A percentile compares a stretch with the other conserved stretches of the same genome.
Conservation (phyloP, 192 early-diverging fungal genomes). For the Podila clonocystis region DNA sequence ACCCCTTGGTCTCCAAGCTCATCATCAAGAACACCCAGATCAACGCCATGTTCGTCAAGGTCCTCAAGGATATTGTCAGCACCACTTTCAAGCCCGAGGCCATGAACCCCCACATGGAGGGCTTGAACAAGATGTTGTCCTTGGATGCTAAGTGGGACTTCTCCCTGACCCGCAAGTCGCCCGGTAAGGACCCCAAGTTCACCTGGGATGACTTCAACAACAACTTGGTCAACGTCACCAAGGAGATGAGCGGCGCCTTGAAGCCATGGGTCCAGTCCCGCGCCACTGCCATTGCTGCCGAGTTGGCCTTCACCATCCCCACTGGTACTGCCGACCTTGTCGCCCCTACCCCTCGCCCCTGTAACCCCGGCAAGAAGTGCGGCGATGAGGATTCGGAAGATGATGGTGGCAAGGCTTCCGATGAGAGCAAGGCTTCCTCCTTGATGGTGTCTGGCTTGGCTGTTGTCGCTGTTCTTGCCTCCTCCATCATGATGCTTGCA, state of each 20-base stretch:
- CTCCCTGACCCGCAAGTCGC: conserved; percentile 21
- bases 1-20: conserved; percentile 55
- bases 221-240: conserved; percentile 44
- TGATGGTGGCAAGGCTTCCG: conserved; percentile 19
- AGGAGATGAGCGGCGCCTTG: conserved; percentile 35
- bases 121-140: conserved; percentile 49
- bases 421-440: conserved; percentile 4
- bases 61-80: conserved; percentile 44
- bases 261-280: conserved; percentile 32
- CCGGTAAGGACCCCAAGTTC: conserved; percentile 31
- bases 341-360: conserved; percentile 33
- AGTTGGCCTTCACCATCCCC: conserved; percentile 35
- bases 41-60: conserved; percentile 32
- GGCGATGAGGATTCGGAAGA: conserved; percentile 13
- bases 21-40: conserved; percentile 44
- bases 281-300: conserved; percentile 11
- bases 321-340: conserved; percentile 44
- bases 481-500: conserved; percentile 32
- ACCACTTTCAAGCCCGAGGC: conserved; percentile 48
- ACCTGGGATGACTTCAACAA: conserved; percentile 47
- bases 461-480: conserved; percentile 12
- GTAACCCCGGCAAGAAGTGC: conserved; percentile 13
- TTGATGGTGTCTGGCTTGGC: conserved; percentile 10
- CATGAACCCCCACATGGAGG: conserved; percentile 45
- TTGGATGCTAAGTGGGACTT: conserved; percentile 54